These are phyloP conservation scores for Cicer chorassanicum DNA, from an alignment of 306 rosid genomes.

Conservation along the genomic window DNA sequence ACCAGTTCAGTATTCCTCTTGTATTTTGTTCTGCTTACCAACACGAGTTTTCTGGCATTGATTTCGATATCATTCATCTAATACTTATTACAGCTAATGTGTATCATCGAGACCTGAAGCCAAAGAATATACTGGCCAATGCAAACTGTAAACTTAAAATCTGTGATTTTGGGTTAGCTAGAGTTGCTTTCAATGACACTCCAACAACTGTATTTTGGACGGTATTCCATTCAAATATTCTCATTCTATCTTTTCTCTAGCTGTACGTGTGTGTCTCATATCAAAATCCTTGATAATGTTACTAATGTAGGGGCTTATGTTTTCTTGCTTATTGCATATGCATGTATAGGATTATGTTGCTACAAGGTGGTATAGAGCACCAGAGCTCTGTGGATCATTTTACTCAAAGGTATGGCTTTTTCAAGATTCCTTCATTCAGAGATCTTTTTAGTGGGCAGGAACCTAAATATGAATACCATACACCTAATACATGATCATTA, in stretches of 20 bases:
- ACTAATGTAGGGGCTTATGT: constrained; percentile 30
- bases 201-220: constrained; percentile 96
- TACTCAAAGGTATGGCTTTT: constrained; percentile 77
- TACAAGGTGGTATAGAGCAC: constrained; percentile 99
- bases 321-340: constrained; percentile 25
- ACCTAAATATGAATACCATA: constrained; percentile 11
- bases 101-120: constrained; percentile 94
- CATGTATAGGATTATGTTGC: constrained; percentile 89
- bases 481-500: constrained; percentile 33
- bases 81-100: constrained; percentile 82
- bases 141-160: constrained; percentile 97
- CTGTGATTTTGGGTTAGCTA: constrained; percentile 95
- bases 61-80: constrained; percentile 44
- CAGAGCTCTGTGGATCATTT: constrained; percentile 97
- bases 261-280: constrained; percentile 23
- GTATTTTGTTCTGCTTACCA: constrained; percentile 21
- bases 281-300: neutral
- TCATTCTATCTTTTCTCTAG: constrained; percentile 5
- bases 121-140: constrained; percentile 95
- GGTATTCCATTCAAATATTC: constrained; percentile 55
- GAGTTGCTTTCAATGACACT: constrained; percentile 91
- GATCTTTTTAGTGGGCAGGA: neutral
- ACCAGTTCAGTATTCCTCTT: constrained; percentile 6
- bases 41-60: neutral
- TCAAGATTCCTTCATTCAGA: constrained; percentile 34